These are phyloP conservation scores for Trichopus zeylanicus DNA, from an alignment of 116 monocot genomes.

Conservation along the genomic window DNA sequence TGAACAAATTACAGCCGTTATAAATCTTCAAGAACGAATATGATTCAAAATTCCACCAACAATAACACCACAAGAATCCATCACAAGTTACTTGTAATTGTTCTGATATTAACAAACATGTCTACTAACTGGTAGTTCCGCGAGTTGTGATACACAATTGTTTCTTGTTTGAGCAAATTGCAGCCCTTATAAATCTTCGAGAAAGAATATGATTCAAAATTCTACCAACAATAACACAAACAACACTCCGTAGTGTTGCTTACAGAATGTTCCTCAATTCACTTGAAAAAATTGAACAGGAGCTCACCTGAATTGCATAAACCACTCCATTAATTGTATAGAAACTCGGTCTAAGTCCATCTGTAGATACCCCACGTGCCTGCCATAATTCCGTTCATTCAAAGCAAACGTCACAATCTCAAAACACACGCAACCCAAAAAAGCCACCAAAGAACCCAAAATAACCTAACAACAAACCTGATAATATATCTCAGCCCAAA, in stretches of 20 bases:
- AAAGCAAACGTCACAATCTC: not conserved
- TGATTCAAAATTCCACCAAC: too few species aligned
- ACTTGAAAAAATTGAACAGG: not conserved
- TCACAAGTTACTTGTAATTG: too few species aligned
- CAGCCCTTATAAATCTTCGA: too few species aligned
- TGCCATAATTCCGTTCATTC: constrained; percentile 17
- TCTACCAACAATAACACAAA: not conserved
- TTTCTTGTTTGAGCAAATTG: too few species aligned
- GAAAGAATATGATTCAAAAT: not conserved
- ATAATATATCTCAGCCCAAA: constrained; percentile 98
- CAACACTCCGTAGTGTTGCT: not conserved
- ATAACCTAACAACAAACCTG: constrained; percentile 40
- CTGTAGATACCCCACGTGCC: constrained; percentile 85
- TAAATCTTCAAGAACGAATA: too few species aligned
- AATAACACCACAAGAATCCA: too few species aligned
- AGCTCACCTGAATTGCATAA: constrained; percentile 69
- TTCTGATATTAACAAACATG: too few species aligned
- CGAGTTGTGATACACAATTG: too few species aligned
- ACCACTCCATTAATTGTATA: constrained; percentile 64
- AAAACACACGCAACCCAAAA: not conserved
- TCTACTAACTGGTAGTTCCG: too few species aligned
- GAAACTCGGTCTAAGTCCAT: constrained; percentile 72
- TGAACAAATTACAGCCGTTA: too few species aligned
- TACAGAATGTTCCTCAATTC: not conserved
- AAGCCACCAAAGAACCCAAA: not conserved